Percentiles rank a stretch among this genome's conserved stretches.
Evolutionary conservation across 176 grass and related monocot genomes (phyloP).

Genomic region (Aegilops longissima): DNA sequence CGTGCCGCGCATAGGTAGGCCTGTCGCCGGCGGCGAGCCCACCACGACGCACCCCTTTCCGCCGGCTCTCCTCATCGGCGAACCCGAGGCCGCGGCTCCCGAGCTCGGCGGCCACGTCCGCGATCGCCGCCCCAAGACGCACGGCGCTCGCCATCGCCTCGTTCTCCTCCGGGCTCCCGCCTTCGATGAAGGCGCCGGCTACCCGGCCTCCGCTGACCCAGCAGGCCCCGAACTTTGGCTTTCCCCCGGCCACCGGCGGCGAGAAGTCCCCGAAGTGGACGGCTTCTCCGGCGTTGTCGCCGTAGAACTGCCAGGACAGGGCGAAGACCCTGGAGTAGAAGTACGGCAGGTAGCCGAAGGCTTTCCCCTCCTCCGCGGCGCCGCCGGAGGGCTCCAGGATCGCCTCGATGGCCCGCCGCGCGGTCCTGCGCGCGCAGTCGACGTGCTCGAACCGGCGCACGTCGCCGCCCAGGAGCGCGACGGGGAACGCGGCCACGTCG

Average conservation of each 20-base stretch:
- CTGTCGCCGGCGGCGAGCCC: neutral
- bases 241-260: neutral
- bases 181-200: conserved; percentile 71
- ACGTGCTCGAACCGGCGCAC: conserved; percentile 80
- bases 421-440: conserved; percentile 77
- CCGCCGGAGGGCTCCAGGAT: conserved; percentile 37
- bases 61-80: conserved; percentile 29
- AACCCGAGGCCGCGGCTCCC: conserved; percentile 54
- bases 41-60: neutral
- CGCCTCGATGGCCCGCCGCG: conserved; percentile 63
- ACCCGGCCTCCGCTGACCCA: conserved; percentile 50
- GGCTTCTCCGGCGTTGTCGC: conserved; percentile 61
- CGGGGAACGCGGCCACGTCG: conserved; percentile 77
- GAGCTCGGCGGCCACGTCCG: conserved; percentile 41
- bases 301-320: conserved; percentile 93
- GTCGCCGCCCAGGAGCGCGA: conserved; percentile 53
- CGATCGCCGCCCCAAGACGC: conserved; percentile 14
- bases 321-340: conserved; percentile 88
- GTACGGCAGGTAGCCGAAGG: conserved; percentile 73
- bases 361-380: conserved; percentile 15
- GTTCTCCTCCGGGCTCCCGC: conserved; percentile 60
- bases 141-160: conserved; percentile 55
- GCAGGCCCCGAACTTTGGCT: conserved; percentile 55
- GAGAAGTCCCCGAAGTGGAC: conserved; percentile 62
- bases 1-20: conserved; percentile 39